Percentiles rank a stretch among this genome's conserved stretches.
These are phyloP conservation scores for Cajanus cajan DNA, from an alignment of 306 rosid genomes.

Conservation along the genomic window DNA sequence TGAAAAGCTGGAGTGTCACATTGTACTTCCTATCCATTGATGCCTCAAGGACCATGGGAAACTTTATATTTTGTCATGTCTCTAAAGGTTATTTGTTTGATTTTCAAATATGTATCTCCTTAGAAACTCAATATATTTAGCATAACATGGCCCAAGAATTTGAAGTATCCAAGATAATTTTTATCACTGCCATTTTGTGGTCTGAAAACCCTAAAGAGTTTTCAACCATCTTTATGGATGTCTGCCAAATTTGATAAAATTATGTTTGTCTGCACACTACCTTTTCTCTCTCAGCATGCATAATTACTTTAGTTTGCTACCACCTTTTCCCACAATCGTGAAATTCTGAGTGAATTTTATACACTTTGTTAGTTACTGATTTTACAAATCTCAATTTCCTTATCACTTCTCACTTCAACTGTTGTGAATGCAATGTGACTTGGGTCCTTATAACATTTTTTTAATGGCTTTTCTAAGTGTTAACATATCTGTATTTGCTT, in stretches of 20 bases:
- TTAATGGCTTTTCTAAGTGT: not conserved
- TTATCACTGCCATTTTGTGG: not conserved
- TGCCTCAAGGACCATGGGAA: not conserved
- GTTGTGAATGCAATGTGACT: not conserved
- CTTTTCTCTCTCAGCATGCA: not conserved
- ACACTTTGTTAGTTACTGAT: not conserved
- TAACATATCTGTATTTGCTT: not conserved
- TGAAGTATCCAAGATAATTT: not conserved
- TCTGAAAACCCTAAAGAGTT: not conserved
- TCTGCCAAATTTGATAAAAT: not conserved
- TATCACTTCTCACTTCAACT: not conserved
- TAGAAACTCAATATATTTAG: not conserved
- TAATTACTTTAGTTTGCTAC: slow-evolving; percentile 5
- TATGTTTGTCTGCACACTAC: not conserved
- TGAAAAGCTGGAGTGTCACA: not conserved
- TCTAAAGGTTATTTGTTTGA: not conserved
- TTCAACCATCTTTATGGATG: not conserved
- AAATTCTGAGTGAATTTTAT: not conserved
- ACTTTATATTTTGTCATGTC: not conserved
- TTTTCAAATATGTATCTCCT: not conserved
- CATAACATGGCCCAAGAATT: not conserved
- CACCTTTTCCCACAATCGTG: not conserved
- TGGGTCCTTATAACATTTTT: not conserved
- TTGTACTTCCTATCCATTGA: not conserved
- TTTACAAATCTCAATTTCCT: slow-evolving; percentile 1